Percentiles rank a stretch among this genome's conserved stretches.
Evolutionary conservation across 1,284 basidiomycete species (phyloP).

Genomic region (Trichosporon ovoides): DNA sequence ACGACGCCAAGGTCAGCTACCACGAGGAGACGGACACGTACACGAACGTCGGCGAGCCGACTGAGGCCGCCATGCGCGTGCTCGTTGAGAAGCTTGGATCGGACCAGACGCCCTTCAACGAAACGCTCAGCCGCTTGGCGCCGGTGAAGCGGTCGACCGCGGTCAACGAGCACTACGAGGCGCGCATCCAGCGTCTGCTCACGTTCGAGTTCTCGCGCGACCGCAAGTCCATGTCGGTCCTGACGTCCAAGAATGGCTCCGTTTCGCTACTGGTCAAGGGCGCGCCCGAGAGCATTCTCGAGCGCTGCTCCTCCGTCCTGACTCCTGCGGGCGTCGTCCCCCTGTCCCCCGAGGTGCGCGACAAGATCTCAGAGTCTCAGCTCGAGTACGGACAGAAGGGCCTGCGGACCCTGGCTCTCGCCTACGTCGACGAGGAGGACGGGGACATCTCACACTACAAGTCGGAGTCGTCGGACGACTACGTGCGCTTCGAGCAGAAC

Average conservation of each 20-base stretch:
- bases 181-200: slow-evolving; percentile 67
- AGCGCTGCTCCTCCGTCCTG: slow-evolving; percentile 68
- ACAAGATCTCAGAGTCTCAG: slow-evolving; percentile 60
- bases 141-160: slow-evolving; percentile 66
- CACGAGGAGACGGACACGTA: slow-evolving; percentile 64
- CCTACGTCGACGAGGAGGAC: slow-evolving; percentile 74
- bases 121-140: slow-evolving; percentile 57
- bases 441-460: slow-evolving; percentile 73
- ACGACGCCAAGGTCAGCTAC: slow-evolving; percentile 86
- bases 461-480: slow-evolving; percentile 70
- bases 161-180: slow-evolving; percentile 76
- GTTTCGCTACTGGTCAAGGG: slow-evolving; percentile 80
- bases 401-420: slow-evolving; percentile 84
- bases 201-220: slow-evolving; percentile 98
- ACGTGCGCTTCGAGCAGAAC: slow-evolving; percentile 80
- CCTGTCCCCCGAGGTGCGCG: slow-evolving; percentile 60
- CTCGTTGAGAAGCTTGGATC: slow-evolving; percentile 77
- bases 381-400: slow-evolving; percentile 71
- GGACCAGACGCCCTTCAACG: slow-evolving; percentile 51
- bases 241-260: slow-evolving; percentile 61
- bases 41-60: slow-evolving; percentile 88
- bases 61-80: slow-evolving; percentile 88
- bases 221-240: slow-evolving; percentile 98
- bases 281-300: slow-evolving; percentile 89
- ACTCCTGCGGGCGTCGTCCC: slow-evolving; percentile 60